Evolutionary conservation across 148 eudicot genomes (phyloP), one percentile per base, ranked within the genome.

Genomic region (Camellia sinensis): DNA sequence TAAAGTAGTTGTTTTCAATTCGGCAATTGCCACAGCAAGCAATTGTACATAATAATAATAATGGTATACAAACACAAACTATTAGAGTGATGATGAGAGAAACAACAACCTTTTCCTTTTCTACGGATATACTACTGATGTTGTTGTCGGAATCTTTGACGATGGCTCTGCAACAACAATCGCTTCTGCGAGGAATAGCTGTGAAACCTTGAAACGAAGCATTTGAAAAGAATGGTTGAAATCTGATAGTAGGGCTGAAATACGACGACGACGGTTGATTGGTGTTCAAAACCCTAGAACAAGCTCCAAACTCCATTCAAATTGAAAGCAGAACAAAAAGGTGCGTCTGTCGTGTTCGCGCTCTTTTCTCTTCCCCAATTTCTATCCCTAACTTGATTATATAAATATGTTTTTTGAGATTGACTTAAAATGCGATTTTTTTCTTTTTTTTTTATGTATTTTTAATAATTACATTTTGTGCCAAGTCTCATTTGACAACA

Each of bases 261-360:
- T 4, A 60, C 5, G 54, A 61, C 1, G 40, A 29, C 37, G 37
- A 29, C 37, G 37, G 37, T 61, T 75, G 78, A 61, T 18, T 59
- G 67, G 0, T 59, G 54, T 43, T 75, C 10, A 75, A 75, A 75
- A 44, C 67, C 78, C 53, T 75, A 56, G 40, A 37, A 75, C 78
- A 57, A 9, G 61, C 61, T 57, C 61, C 61, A 0, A 57, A 57
- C 61, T 57, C 61, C 61, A 57, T 57, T 29, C 37, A 29, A 29
- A 29, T 1, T 29, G 1, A 29, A 29, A 29, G 37, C 1, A 29
- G 1, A 29, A 29, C 37, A 29, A 29, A 29, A 29, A 29, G 37
- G 37, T 29, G 37, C 1, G 37, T 29, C 37, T 29, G 37, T 29
- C 1, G 37, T 1, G 37, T 29, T 29, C 37, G 37, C 1, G 37